Evolutionary conservation across 1,284 basidiomycete genomes (phyloP).

Genomic region (Apiotrichum laibachii): DNA sequence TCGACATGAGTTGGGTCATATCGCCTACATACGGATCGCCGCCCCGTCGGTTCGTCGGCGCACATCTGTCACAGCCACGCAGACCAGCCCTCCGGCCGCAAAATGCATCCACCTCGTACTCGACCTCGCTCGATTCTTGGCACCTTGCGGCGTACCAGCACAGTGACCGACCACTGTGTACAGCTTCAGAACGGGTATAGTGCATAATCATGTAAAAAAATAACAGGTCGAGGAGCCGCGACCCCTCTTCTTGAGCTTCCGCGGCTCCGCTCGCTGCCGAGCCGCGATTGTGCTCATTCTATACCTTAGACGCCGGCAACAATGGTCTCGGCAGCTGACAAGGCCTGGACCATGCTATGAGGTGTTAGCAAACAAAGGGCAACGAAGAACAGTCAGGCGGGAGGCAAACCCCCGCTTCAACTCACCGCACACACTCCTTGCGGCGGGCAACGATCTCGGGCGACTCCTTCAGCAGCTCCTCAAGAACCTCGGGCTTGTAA

Average conservation of each 20-base stretch:
- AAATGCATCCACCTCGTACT: too few relatives aligned
- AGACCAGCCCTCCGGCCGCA: too few relatives aligned
- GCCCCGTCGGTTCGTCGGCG: too few relatives aligned
- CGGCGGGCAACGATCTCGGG: conserved; percentile 49
- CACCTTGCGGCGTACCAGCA: too few relatives aligned
- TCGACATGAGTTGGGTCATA: too few relatives aligned
- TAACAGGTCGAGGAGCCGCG: neutral
- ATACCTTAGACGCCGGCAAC: conserved; percentile 35
- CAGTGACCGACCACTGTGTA: too few relatives aligned
- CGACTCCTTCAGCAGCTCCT: conserved; percentile 88
- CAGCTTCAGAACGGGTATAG: conserved; percentile 2
- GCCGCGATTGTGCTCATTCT: too few relatives aligned
- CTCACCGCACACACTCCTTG: conserved; percentile 8
- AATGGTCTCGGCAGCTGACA: conserved; percentile 86
- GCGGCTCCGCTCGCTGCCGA: too few relatives aligned
- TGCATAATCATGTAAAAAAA: conserved; percentile 8
- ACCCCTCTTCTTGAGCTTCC: too few relatives aligned
- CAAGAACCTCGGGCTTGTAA: conserved; percentile 76
- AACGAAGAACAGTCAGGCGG: neutral
- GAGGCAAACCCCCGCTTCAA: neutral
- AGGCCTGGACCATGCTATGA: conserved; percentile 76
- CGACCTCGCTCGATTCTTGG: too few relatives aligned
- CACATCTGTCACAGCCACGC: too few relatives aligned
- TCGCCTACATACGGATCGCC: too few relatives aligned
- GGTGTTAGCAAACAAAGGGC: neutral